A percentile compares a stretch with the other conserved stretches of the same genome.
phyloP scores from a whole-genome alignment of 371 early-diverging fungal species.

The Homolaphlyctis polyrhiza region DNA sequence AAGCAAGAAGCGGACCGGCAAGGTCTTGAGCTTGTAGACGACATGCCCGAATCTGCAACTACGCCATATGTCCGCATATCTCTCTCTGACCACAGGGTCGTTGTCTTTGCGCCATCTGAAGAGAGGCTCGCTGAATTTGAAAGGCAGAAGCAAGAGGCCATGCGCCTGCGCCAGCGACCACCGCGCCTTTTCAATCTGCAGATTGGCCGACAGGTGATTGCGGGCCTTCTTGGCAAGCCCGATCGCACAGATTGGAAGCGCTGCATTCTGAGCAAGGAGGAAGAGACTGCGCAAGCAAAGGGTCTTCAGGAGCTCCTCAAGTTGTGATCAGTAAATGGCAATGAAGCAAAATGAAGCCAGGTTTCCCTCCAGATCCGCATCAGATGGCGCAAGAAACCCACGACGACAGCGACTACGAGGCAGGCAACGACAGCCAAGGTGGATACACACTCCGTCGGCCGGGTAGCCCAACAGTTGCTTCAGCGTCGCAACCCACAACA shows the following conservation, averaged over 20 bases:
- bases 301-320: too few species aligned
- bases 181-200: conserved; percentile 55
- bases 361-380: too few species aligned
- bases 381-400: too few species aligned
- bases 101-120: conserved; percentile 20
- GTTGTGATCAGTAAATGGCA: too few species aligned
- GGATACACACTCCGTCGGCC: background rate
- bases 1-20: conserved; percentile 32
- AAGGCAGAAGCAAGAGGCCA: conserved; percentile 6
- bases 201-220: conserved; percentile 65
- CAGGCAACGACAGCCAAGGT: background rate
- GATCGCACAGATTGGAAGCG: conserved; percentile 71
- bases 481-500: background rate
- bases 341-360: too few species aligned
- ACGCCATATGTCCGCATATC: conserved; percentile 62
- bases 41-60: conserved; percentile 41
- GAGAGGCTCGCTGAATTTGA: conserved; percentile 10
- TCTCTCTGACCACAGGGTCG: conserved; percentile 32
- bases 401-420: background rate
- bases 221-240: conserved; percentile 53
- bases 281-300: too few species aligned
- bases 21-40: background rate
- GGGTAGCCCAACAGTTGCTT: background rate
- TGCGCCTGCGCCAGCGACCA: conserved; percentile 13
- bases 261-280: conserved; percentile 52